These are phyloP conservation scores for Haberlea rhodopensis DNA, from an alignment of 257 asterid species.

Conservation along the genomic window DNA sequence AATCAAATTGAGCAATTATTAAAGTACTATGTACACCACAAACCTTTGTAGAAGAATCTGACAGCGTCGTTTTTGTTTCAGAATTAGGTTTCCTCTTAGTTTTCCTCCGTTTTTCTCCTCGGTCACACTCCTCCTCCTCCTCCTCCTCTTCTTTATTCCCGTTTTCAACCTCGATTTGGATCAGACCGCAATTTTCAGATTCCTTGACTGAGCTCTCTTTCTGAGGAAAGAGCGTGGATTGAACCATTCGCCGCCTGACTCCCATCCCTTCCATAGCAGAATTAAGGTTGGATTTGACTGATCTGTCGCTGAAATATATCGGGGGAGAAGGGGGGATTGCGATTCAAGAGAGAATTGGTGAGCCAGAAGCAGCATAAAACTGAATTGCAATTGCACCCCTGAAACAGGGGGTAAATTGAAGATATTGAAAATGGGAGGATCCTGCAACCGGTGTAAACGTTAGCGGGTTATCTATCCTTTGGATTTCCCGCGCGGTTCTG, in stretches of 20 bases:
- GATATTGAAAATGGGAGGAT: not conserved
- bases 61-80: conserved; percentile 34
- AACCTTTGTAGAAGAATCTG: conserved; percentile 54
- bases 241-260: conserved; percentile 61
- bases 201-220: conserved; percentile 34
- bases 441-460: too few species aligned
- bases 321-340: conserved; percentile 18
- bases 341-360: not conserved
- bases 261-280: conserved; percentile 43
- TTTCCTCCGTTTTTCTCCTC: conserved; percentile 38
- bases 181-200: conserved; percentile 27
- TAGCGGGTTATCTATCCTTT: too few species aligned
- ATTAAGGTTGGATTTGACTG: conserved; percentile 24
- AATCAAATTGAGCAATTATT: conserved; percentile 7
- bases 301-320: conserved; percentile 6
- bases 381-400: not conserved
- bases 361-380: not conserved
- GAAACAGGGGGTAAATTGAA: not conserved
- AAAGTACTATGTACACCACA: conserved; percentile 12
- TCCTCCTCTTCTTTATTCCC: conserved; percentile 41
- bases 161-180: conserved; percentile 22
- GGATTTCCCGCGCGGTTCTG: too few species aligned
- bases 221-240: conserved; percentile 64
- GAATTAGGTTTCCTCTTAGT: conserved; percentile 37
- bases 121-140: conserved; percentile 46